These are phyloP conservation scores for Penicillium odoratum DNA, from an alignment of 495 filamentous ascomycete species.

Conservation along the genomic window DNA sequence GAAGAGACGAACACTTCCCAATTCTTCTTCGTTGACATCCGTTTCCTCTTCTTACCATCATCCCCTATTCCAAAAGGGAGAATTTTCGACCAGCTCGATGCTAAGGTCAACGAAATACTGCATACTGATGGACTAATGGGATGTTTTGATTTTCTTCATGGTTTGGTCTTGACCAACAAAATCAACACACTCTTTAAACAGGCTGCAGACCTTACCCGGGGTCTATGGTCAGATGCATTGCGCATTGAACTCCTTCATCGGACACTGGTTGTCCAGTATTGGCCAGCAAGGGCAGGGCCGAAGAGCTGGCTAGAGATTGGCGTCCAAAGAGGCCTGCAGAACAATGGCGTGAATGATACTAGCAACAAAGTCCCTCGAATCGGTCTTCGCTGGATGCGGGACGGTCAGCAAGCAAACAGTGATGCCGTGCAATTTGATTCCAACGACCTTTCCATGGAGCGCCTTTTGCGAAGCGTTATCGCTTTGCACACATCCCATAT, in stretches of 20 bases:
- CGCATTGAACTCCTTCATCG: slow-evolving; percentile 74
- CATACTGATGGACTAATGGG: slow-evolving; percentile 64
- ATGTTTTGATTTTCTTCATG: slow-evolving; percentile 82
- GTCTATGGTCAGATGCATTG: slow-evolving; percentile 73
- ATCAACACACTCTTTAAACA: slow-evolving; percentile 76
- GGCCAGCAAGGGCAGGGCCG: slow-evolving; percentile 62
- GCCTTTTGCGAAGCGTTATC: slow-evolving; percentile 70
- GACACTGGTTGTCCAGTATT: slow-evolving; percentile 85
- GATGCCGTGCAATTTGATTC: slow-evolving; percentile 63
- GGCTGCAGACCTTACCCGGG: slow-evolving; percentile 62
- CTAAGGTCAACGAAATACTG: slow-evolving; percentile 67
- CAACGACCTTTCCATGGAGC: slow-evolving; percentile 67
- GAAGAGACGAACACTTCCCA: slow-evolving; percentile 77
- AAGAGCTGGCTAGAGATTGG: slow-evolving; percentile 94
- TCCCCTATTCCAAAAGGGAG: slow-evolving; percentile 56
- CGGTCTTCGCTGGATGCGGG: slow-evolving; percentile 80
- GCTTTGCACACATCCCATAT: slow-evolving; percentile 69
- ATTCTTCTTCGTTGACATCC: slow-evolving; percentile 90
- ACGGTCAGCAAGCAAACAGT: slow-evolving; percentile 69
- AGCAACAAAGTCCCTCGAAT: slow-evolving; percentile 48
- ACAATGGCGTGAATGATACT: slow-evolving; percentile 9
- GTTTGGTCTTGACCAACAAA: slow-evolving; percentile 83
- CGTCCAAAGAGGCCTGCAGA: slow-evolving; percentile 60
- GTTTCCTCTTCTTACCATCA: slow-evolving; percentile 76
- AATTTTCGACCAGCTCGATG: slow-evolving; percentile 64